Evolutionary conservation across 2,329 filamentous ascomycete species (phyloP).

Genomic region (Coniochaeta sp.): DNA sequence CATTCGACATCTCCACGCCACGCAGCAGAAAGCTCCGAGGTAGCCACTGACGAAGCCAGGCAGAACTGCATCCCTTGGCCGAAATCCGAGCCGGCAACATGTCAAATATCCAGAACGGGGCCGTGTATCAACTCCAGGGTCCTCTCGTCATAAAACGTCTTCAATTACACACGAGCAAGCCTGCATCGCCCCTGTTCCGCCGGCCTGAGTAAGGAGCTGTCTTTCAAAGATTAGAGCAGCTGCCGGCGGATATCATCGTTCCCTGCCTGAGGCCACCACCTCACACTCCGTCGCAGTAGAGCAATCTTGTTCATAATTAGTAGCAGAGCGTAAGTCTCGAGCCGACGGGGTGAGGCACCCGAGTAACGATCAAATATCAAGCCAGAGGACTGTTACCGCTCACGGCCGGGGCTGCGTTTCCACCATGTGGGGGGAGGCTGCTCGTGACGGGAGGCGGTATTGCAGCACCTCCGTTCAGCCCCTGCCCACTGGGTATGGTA

Average conservation of each 20-base stretch:
- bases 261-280: too few relatives aligned
- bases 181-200: too few relatives aligned
- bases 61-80: neutral
- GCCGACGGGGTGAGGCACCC: neutral
- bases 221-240: too few relatives aligned
- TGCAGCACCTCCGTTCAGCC: neutral
- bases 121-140: neutral
- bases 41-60: neutral
- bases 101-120: neutral
- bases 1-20: neutral
- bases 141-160: too few relatives aligned
- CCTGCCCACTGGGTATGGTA: neutral
- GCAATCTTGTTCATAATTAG: neutral
- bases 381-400: neutral
- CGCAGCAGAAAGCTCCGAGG: neutral
- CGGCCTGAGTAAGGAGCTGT: too few relatives aligned
- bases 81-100: neutral
- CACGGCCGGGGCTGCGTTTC: neutral
- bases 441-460: conserved; percentile 3
- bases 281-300: neutral
- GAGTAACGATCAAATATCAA: neutral
- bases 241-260: too few relatives aligned
- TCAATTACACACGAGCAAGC: too few relatives aligned
- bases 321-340: neutral
- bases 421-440: neutral